Percentiles rank a stretch among this genome's conserved stretches.
These are phyloP conservation scores for Jackrogersella multiformis DNA, from an alignment of 495 filamentous ascomycete species.

Conservation along the genomic window DNA sequence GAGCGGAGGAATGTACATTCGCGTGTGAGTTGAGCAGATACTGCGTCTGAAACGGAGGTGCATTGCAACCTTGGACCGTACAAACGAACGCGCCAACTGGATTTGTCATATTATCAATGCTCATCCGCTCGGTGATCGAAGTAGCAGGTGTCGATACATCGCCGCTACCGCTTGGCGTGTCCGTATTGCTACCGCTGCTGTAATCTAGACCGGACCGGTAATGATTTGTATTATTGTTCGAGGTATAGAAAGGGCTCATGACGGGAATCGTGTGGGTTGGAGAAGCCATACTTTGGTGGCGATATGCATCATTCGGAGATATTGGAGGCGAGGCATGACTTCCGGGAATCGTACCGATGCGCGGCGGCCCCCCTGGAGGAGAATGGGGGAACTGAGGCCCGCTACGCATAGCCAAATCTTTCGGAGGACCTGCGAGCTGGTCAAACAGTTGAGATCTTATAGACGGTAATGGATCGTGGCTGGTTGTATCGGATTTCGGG, in stretches of 20 bases:
- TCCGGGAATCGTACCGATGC: conserved; percentile 40
- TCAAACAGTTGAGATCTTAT: conserved; percentile 55
- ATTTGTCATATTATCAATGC: conserved; percentile 59
- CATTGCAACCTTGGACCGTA: conserved; percentile 70
- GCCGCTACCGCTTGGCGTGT: conserved; percentile 47
- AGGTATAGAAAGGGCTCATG: conserved; percentile 44
- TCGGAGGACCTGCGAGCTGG: conserved; percentile 44
- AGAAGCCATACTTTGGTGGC: conserved; percentile 42
- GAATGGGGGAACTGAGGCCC: conserved; percentile 46
- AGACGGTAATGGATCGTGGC: conserved; percentile 55
- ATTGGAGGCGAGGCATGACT: conserved; percentile 53
- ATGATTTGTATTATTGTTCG: conserved; percentile 21
- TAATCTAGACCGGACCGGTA: conserved; percentile 43
- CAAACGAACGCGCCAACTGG: conserved; percentile 58
- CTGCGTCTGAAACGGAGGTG: conserved; percentile 91
- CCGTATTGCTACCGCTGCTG: conserved; percentile 43
- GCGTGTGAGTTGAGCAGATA: conserved; percentile 85
- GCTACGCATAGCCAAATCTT: conserved; percentile 39
- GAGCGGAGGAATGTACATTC: conserved; percentile 91
- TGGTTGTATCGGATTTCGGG: conserved; percentile 54
- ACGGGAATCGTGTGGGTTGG: conserved; percentile 41
- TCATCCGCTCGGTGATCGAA: conserved; percentile 59
- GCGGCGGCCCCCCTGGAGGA: conserved; percentile 42
- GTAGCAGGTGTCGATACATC: conserved; percentile 50
- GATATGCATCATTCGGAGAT: conserved; percentile 51